Evolutionary conservation across 768 basidiomycete genomes (phyloP), one percentile per base, ranked within the genome.

Genomic region (Gautieria morchelliformis): DNA sequence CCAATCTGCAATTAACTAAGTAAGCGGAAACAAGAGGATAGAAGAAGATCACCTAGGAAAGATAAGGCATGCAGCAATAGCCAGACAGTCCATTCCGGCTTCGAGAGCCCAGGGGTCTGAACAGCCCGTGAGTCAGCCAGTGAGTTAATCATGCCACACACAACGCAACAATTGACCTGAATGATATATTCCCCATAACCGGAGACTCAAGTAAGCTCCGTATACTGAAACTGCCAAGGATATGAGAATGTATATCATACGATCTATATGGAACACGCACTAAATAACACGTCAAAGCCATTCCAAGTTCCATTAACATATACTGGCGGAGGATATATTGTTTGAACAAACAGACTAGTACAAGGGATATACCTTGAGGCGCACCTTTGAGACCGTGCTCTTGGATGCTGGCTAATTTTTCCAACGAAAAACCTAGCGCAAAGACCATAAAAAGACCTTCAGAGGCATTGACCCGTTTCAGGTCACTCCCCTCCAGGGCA

Each of bases 381-480:
- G 41, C 45, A 88, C 93, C 90, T 80, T 79, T 84, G 49, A 97
- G 83, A 4, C 93, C 94, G 66, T 93, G 93, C 67, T 97, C 93
- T 67, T 96, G 90, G 85, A 95, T 92, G 4, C 92, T 87, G 20
- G 94, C 94, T 9, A 94, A 73, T 67, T 93, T 95, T 67, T 97
- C 94, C 19, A 97, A 75, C 0, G 89, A 81, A 68, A 96, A 97
- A 0, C 93, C 93, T 20, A 72, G 58, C 0, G 72, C 75, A 58
- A 73, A 75, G 4, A 81, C 62, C 82, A 96, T 92, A 68, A 97
- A 97, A 1, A 79, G 48, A 1, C 77, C 63, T 67, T 97, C 94
- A 4, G 81, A 67, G 1, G 64, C 57, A 66, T 92, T 93, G 61
- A 97, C 69, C 32, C 58, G 69, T 46, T 85, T 72, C 20, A 75